phyloP scores from a whole-genome alignment of 345 rosid genomes.

The Ailanthus altissimus region DNA sequence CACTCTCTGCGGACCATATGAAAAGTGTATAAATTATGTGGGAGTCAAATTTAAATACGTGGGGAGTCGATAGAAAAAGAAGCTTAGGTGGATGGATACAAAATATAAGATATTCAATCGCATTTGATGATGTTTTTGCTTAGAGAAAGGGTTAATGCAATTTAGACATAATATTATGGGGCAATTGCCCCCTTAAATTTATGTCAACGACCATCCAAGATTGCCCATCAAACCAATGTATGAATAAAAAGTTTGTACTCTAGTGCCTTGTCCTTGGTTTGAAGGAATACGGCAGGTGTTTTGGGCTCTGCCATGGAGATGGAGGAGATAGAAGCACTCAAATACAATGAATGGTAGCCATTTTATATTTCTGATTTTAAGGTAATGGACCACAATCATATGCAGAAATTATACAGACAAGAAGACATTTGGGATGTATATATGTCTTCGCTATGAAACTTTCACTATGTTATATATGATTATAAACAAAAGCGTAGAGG shows the following conservation, averaged over 20 bases:
- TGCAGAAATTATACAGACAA: background rate
- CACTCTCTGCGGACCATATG: background rate
- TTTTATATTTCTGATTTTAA: slow-evolving; percentile 13
- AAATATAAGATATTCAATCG: slow-evolving; percentile 2
- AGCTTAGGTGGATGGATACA: background rate
- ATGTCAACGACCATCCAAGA: background rate
- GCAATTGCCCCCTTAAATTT: slow-evolving; percentile 4
- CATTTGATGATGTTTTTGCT: background rate
- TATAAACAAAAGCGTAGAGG: slow-evolving; percentile 9
- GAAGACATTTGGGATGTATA: background rate
- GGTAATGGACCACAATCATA: slow-evolving; percentile 19
- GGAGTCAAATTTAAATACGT: background rate
- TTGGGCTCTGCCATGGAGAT: background rate
- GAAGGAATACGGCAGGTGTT: background rate
- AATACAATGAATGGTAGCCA: background rate
- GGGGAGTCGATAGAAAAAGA: background rate
- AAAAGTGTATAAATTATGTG: background rate
- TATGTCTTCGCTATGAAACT: slow-evolving; percentile 12
- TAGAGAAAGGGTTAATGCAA: background rate
- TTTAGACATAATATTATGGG: slow-evolving; percentile 5
- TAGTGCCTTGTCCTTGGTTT: background rate
- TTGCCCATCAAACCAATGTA: background rate
- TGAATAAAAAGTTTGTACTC: background rate
- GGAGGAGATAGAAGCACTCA: background rate
- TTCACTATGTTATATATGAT: slow-evolving; percentile 9